Evolutionary conservation across 805 yeast genomes (phyloP).

Genomic region (Candida quercuum): DNA sequence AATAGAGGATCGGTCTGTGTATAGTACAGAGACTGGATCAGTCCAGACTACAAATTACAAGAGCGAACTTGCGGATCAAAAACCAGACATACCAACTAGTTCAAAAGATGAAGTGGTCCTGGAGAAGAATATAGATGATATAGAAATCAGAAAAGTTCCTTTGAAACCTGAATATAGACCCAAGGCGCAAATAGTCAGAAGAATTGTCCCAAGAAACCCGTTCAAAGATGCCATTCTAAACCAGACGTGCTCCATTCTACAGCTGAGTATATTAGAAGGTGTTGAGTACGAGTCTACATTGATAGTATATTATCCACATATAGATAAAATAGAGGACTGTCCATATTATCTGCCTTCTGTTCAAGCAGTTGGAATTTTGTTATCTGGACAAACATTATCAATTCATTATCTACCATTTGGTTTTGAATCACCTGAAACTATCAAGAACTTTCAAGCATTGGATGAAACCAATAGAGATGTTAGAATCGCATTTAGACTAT

Average conservation of each 20-base stretch:
- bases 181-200: constrained; percentile 57
- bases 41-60: constrained; percentile 15
- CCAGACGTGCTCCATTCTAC: constrained; percentile 69
- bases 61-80: constrained; percentile 21
- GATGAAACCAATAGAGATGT: constrained; percentile 55
- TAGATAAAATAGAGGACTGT: constrained; percentile 47
- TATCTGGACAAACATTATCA: constrained; percentile 41
- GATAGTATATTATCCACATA: constrained; percentile 77
- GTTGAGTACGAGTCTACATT: constrained; percentile 36
- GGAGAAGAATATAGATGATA: constrained; percentile 35
- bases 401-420: constrained; percentile 71
- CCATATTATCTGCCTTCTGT: constrained; percentile 93
- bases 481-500: constrained; percentile 74
- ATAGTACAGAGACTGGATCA: constrained; percentile 21
- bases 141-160: constrained; percentile 30
- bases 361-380: constrained; percentile 67
- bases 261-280: constrained; percentile 21
- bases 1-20: constrained; percentile 40
- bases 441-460: constrained; percentile 25
- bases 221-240: constrained; percentile 76
- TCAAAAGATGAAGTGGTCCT: constrained; percentile 19
- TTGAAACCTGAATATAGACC: constrained; percentile 27
- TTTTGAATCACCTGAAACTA: constrained; percentile 21
- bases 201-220: constrained; percentile 90
- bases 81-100: constrained; percentile 28